Percentiles rank a stretch among this genome's conserved stretches.
Conservation (phyloP, 208 protist species). For the Trypanosoma avium region DNA sequence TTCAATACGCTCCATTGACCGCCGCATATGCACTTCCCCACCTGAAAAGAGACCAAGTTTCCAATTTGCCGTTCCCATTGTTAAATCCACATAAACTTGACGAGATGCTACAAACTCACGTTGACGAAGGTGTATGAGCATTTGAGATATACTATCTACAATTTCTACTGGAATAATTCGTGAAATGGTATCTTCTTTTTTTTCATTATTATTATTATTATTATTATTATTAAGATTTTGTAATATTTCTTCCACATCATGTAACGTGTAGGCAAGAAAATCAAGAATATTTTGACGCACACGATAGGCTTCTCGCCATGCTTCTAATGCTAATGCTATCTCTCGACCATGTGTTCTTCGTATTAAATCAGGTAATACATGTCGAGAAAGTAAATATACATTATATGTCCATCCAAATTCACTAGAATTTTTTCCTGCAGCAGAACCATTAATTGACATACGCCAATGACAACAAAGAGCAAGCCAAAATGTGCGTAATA, state of each 20-base stretch:
- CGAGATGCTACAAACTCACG: constrained; percentile 41
- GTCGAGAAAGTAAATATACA: constrained; percentile 48
- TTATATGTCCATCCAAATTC: constrained; percentile 40
- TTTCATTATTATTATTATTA: neutral
- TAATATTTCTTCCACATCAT: constrained; percentile 27
- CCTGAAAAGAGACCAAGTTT: constrained; percentile 82
- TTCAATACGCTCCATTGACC: constrained; percentile 79
- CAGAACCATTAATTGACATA: neutral
- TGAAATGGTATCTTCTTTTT: no score
- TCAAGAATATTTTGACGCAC: constrained; percentile 49
- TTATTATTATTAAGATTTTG: neutral
- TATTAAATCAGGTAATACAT: constrained; percentile 39
- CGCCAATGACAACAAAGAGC: constrained; percentile 15
- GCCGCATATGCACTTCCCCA: constrained; percentile 88
- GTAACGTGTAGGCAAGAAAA: constrained; percentile 53
- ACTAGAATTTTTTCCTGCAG: neutral
- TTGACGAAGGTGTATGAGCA: constrained; percentile 34
- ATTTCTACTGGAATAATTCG: constrained; percentile 40
- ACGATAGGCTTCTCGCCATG: constrained; percentile 41
- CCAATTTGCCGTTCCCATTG: constrained; percentile 82
- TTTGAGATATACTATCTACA: constrained; percentile 28
- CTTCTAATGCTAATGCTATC: constrained; percentile 38
- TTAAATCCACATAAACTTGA: constrained; percentile 73
- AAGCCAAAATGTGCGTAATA: constrained; percentile 21
- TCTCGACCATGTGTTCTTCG: constrained; percentile 30